phyloP scores from a whole-genome alignment of 345 rosid species.

The Eucalyptus polyanthemos region DNA sequence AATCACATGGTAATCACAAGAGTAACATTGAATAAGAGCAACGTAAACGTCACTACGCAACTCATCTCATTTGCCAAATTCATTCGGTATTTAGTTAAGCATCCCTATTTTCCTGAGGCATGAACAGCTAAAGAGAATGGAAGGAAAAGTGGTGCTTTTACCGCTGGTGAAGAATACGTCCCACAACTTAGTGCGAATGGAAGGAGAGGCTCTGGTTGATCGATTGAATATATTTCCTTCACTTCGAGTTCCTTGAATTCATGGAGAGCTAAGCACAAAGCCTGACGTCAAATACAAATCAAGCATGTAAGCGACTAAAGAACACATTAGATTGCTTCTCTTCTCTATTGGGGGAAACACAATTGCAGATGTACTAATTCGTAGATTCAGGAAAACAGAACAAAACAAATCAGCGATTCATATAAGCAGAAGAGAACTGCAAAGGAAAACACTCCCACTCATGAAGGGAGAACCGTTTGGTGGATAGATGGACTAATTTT shows the following conservation, averaged over 20 bases:
- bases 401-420: background rate
- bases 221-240: constrained; percentile 29
- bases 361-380: background rate
- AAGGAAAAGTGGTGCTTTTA: constrained; percentile 7
- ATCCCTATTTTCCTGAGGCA: background rate
- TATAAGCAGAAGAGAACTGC: background rate
- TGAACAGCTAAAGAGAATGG: background rate
- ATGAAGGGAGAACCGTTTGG: background rate
- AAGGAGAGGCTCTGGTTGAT: constrained; percentile 48
- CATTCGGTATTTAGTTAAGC: background rate
- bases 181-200: constrained; percentile 52
- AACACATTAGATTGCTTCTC: background rate
- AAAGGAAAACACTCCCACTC: background rate
- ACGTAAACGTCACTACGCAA: background rate
- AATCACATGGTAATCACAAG: background rate
- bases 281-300: constrained; percentile 10
- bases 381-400: background rate
- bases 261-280: constrained; percentile 40
- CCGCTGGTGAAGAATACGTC: constrained; percentile 63
- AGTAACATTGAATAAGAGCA: background rate
- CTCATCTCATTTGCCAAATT: background rate
- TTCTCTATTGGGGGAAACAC: background rate
- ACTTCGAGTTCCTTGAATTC: constrained; percentile 40
- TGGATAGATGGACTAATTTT: background rate
- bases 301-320: background rate